Evolutionary conservation across 2,329 filamentous ascomycete genomes (phyloP).

Genomic region (Leptographium galeiforme): DNA sequence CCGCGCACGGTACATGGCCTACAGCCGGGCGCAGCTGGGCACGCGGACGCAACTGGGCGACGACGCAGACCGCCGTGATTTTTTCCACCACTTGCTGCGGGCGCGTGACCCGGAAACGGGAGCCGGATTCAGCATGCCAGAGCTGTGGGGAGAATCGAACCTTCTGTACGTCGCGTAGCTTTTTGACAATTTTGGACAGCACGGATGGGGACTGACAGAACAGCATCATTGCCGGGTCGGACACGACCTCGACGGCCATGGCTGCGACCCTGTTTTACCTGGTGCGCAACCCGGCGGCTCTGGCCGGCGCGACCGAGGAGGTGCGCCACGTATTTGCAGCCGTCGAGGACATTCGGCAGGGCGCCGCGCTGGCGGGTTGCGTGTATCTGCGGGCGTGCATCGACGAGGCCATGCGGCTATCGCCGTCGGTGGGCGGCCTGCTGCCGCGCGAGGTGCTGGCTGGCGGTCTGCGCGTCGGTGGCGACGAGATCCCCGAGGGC

Average conservation of each 20-base stretch:
- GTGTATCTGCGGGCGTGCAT: conserved; percentile 50
- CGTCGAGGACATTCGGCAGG: conserved; percentile 42
- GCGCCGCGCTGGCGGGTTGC: conserved; percentile 33
- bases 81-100: conserved; percentile 63
- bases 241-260: conserved; percentile 59
- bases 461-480: conserved; percentile 41
- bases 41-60: conserved; percentile 54
- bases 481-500: conserved; percentile 40
- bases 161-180: conserved; percentile 31
- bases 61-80: conserved; percentile 55
- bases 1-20: conserved; percentile 56
- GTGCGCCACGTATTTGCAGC: conserved; percentile 36
- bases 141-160: conserved; percentile 60
- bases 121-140: conserved; percentile 48
- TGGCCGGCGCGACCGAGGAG: conserved; percentile 35
- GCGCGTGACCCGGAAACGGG: conserved; percentile 60
- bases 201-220: background rate
- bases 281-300: conserved; percentile 33
- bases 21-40: conserved; percentile 52
- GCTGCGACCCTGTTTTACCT: conserved; percentile 51
- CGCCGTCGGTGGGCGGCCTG: conserved; percentile 46
- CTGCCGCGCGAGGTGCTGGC: conserved; percentile 44
- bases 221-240: conserved; percentile 56
- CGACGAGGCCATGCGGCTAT: conserved; percentile 52
- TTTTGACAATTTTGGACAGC: background rate